Percentiles rank a stretch among this genome's conserved stretches.
phyloP scores from a whole-genome alignment of 768 basidiomycete species.

The Panus rudis region DNA sequence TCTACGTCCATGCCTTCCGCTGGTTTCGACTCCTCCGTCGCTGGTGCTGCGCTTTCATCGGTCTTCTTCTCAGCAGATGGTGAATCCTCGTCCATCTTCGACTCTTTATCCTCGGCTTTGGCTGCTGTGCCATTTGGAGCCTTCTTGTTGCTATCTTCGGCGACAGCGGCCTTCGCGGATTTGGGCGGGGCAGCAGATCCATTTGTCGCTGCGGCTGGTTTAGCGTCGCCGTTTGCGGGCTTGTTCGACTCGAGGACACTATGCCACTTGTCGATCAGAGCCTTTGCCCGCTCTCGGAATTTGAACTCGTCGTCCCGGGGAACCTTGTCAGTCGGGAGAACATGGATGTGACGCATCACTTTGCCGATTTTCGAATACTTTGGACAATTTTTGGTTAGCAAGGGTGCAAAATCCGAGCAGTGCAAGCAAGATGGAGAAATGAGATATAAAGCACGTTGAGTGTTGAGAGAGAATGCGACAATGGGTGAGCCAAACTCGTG shows the following conservation, averaged over 20 bases:
- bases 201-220: constrained; percentile 1
- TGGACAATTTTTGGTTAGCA: not conserved
- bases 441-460: no score
- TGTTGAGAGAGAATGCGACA: no score
- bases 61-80: no score
- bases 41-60: constrained; percentile 1
- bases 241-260: constrained; percentile 37
- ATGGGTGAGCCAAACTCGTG: no score
- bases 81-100: constrained; percentile 36
- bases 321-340: constrained; percentile 45
- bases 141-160: constrained; percentile 17
- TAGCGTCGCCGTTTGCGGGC: constrained; percentile 18
- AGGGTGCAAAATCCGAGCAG: not conserved
- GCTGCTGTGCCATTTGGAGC: constrained; percentile 12
- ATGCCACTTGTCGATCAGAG: constrained; percentile 67
- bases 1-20: constrained; percentile 12
- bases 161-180: constrained; percentile 18
- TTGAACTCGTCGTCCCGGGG: constrained; percentile 62
- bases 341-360: constrained; percentile 83
- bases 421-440: constrained; percentile 14
- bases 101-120: constrained; percentile 9
- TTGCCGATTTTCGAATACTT: constrained; percentile 80
- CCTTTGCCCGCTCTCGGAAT: constrained; percentile 63
- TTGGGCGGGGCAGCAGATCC: constrained; percentile 10
- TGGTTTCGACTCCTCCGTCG: constrained; percentile 16